Evolutionary conservation across 2,329 filamentous ascomycete species (phyloP).

Genomic region (Acarospora socialis): DNA sequence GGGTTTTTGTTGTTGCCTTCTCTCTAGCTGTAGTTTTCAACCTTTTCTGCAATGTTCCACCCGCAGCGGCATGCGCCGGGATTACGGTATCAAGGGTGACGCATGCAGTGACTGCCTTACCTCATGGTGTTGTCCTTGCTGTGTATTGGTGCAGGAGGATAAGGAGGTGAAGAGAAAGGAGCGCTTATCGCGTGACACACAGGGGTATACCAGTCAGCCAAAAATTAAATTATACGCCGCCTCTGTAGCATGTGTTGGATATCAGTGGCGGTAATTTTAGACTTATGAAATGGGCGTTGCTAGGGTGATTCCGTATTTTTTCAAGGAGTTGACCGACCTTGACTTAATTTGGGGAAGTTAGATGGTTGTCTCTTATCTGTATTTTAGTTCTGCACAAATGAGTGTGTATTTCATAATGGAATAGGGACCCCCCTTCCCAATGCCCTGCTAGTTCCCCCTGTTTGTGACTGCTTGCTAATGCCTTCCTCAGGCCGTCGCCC

Average conservation of each 20-base stretch:
- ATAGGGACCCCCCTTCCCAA: no score
- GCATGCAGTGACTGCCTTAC: slow-evolving; percentile 15
- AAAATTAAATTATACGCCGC: slow-evolving; percentile 1
- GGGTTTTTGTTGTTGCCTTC: background rate
- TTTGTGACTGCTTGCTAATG: no score
- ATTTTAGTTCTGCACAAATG: no score
- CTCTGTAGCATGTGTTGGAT: background rate
- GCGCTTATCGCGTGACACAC: background rate
- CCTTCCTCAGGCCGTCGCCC: no score
- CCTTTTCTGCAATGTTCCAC: slow-evolving; percentile 4
- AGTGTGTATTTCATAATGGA: no score
- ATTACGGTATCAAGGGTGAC: slow-evolving; percentile 11
- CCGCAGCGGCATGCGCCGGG: slow-evolving; percentile 12
- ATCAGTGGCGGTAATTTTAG: no score
- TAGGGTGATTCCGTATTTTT: no score
- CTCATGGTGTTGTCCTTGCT: slow-evolving; percentile 13
- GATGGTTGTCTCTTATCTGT: no score
- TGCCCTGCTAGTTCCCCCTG: no score
- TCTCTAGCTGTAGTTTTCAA: slow-evolving; percentile 1
- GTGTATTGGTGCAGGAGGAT: slow-evolving; percentile 15
- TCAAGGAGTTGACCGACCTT: no score
- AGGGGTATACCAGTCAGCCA: background rate
- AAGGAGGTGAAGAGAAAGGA: slow-evolving; percentile 12
- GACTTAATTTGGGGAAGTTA: no score
- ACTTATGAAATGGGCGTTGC: no score